These are phyloP conservation scores for Allium fistulosum DNA, from an alignment of 106 monocot genomes.

Conservation along the genomic window DNA sequence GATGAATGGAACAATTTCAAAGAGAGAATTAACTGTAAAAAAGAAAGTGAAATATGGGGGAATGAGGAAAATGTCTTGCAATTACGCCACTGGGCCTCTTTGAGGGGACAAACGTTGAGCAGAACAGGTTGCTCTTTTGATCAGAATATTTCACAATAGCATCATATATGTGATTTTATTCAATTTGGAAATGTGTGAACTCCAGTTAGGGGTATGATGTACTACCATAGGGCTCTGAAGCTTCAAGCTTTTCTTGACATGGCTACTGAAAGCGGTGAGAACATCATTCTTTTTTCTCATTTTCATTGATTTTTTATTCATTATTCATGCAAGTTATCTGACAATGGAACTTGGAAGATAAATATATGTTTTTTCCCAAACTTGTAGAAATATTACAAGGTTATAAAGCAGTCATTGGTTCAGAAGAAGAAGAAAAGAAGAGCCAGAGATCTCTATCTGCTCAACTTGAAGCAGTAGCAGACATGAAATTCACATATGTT, in stretches of 20 bases:
- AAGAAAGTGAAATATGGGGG: conserved; percentile 79
- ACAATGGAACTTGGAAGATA: too few species aligned
- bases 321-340: neutral
- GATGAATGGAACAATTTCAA: conserved; percentile 99
- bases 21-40: conserved; percentile 90
- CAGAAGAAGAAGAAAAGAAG: conserved; percentile 73
- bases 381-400: conserved; percentile 86
- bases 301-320: conserved; percentile 1
- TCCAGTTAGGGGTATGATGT: conserved; percentile 99
- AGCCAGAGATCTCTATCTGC: conserved; percentile 88
- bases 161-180: neutral
- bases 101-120: conserved; percentile 89
- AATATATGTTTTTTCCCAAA: conserved; percentile 1
- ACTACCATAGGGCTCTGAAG: conserved; percentile 87
- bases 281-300: neutral
- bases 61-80: conserved; percentile 98
- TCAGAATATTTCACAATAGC: neutral
- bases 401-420: conserved; percentile 89
- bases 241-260: conserved; percentile 99
- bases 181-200: conserved; percentile 2
- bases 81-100: conserved; percentile 96
- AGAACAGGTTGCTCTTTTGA: conserved; percentile 69
- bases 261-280: conserved; percentile 85
- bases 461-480: conserved; percentile 93
- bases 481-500: conserved; percentile 98